Evolutionary conservation across 352 stramenopile species (phyloP).

Genomic region (Pythium brachiatum): DNA sequence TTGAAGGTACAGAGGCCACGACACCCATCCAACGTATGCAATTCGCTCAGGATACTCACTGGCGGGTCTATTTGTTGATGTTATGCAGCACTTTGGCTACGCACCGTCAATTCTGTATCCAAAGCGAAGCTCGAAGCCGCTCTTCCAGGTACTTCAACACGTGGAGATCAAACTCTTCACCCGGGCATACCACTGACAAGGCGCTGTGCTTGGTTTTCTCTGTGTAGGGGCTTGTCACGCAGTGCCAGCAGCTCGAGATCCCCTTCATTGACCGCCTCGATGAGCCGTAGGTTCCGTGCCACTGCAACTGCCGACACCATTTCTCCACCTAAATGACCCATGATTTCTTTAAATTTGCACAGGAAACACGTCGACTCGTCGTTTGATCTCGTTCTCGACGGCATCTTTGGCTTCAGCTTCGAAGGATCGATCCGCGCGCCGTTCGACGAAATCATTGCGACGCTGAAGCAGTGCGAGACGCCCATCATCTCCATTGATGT

Average conservation of each 20-base stretch:
- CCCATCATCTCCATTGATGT: constrained; percentile 97
- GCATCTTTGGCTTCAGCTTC: constrained; percentile 99
- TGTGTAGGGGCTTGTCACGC: constrained; percentile 60
- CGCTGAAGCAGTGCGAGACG: constrained; percentile 47
- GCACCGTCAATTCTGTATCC: constrained; percentile 93
- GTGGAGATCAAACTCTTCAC: background rate
- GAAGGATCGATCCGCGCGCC: constrained; percentile 84
- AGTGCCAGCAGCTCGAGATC: constrained; percentile 77
- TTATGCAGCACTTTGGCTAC: constrained; percentile 93
- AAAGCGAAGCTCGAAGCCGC: constrained; percentile 78
- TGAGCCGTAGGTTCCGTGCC: constrained; percentile 32
- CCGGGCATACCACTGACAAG: background rate
- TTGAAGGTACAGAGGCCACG: constrained; percentile 63
- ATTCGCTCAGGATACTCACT: no score
- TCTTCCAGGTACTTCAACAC: constrained; percentile 61
- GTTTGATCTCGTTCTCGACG: constrained; percentile 95
- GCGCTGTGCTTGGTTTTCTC: background rate
- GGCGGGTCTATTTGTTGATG: no score
- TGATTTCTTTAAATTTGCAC: no score
- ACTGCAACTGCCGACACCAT: no score
- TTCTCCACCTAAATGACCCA: no score
- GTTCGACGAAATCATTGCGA: constrained; percentile 88
- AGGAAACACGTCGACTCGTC: constrained; percentile 41
- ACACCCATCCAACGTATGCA: background rate
- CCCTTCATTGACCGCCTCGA: constrained; percentile 62